Evolutionary conservation across 495 filamentous ascomycete genomes (phyloP), one percentile per base, ranked within the genome.

Genomic region (Penicillium cinerascens): DNA sequence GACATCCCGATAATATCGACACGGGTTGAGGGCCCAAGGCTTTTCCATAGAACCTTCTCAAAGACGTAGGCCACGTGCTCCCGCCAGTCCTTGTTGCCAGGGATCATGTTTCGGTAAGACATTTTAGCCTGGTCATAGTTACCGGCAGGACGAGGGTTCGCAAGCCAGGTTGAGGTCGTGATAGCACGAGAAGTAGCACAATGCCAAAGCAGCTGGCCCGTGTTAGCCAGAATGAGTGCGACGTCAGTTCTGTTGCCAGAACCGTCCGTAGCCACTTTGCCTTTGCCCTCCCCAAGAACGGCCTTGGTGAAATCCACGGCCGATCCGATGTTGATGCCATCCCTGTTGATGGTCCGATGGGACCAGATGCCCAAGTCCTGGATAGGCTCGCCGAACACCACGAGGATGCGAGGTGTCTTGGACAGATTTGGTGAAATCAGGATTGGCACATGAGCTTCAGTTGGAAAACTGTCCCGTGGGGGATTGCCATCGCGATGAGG

Each of bases 351-450:
- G 6, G 79, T 72, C 13, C 89, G 85, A 60, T 87, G 86, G 6
- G 89, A 79, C 57, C 89, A 82, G 44, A 92, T 72, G 3, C 88
- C 89, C 3, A 93, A 74, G 46, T 92, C 85, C 59, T 95, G 87
- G 10, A 49, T 55, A 2, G 76, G 63, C 51, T 92, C 85, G 51
- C 87, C 86, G 55, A 95, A 78, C 47, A 93, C 72, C 47, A 96
- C 65, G n/a, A 95, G 69, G 9, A 95, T 70, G 11, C 87, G 83
- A 17, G 77, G 77, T 23, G 79, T 82, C n/a, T 56, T 63, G 29
- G 66, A 54, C 7, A 95, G 61, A 46, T 86, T 75, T 29, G 65
- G 16, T 13, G 83, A 82, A 40, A 82, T 61, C 60, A 88, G 75
- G 63, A 98, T 89, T 0, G 83, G 81, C 25, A 90, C 71, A 56